Evolutionary conservation across 2,329 filamentous ascomycete species (phyloP).

Genomic region (Beauveria asiatica): DNA sequence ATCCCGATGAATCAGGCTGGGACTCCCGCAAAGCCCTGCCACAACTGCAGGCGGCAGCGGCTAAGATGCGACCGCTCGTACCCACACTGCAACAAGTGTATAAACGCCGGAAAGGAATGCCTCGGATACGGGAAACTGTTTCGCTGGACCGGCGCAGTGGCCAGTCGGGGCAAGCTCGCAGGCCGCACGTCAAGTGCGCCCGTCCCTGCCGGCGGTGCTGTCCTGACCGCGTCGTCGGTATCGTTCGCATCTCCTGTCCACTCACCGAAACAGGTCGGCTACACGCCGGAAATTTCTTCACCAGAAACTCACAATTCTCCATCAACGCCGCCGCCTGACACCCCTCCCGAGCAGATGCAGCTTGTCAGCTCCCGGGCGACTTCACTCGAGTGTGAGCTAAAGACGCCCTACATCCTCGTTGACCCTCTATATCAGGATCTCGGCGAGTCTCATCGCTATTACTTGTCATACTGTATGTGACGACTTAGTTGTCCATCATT

Average conservation of each 20-base stretch:
- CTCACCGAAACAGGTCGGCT: not conserved
- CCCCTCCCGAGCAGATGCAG: slow-evolving; percentile 16
- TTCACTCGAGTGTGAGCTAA: slow-evolving; percentile 16
- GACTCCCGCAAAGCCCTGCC: slow-evolving; percentile 32
- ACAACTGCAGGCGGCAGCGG: slow-evolving; percentile 46
- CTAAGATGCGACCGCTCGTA: slow-evolving; percentile 44
- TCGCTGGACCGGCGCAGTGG: slow-evolving; percentile 42
- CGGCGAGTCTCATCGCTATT: slow-evolving; percentile 35
- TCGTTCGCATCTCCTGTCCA: not conserved
- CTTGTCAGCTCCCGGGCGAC: slow-evolving; percentile 18
- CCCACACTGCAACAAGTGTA: slow-evolving; percentile 44
- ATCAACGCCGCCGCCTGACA: not conserved
- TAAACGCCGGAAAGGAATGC: slow-evolving; percentile 39
- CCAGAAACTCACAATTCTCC: not conserved
- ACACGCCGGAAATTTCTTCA: not conserved
- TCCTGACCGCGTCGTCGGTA: not conserved
- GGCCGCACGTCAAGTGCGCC: slow-evolving; percentile 30
- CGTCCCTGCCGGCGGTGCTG: not conserved
- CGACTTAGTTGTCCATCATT: not conserved
- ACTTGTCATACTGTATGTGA: slow-evolving; percentile 32
- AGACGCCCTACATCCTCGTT: slow-evolving; percentile 31
- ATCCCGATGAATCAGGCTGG: slow-evolving; percentile 12
- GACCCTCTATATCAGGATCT: slow-evolving; percentile 45
- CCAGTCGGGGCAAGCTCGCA: slow-evolving; percentile 33
- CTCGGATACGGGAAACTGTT: slow-evolving; percentile 46